Conservation (phyloP, 1,284 basidiomycete genomes). For the Ustilago sp. region DNA sequence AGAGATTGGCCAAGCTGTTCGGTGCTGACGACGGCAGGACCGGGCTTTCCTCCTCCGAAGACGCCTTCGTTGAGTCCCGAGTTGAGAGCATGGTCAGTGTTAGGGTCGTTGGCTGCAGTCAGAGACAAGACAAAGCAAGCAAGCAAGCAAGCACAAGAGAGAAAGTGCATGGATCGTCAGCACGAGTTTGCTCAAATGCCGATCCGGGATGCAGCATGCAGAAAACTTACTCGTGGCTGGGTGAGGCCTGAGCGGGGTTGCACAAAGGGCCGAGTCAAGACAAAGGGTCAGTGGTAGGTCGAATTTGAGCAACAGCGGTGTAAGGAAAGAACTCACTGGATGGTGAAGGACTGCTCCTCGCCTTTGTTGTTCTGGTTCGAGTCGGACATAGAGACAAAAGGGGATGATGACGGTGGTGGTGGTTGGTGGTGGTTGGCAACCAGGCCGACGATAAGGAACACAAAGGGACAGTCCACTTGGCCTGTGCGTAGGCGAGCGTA, state of each 20-base stretch:
- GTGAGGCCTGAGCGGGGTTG: slow-evolving; percentile 38
- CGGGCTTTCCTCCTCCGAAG: slow-evolving; percentile 45
- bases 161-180: background rate
- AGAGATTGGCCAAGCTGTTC: slow-evolving; percentile 43
- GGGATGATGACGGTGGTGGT: slow-evolving; percentile 9
- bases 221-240: slow-evolving; percentile 54
- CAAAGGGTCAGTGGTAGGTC: slow-evolving; percentile 9
- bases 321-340: slow-evolving; percentile 37
- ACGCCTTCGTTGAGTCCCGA: slow-evolving; percentile 31
- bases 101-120: slow-evolving; percentile 51
- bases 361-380: slow-evolving; percentile 43
- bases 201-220: slow-evolving; percentile 2
- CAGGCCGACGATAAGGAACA: background rate
- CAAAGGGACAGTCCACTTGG: background rate
- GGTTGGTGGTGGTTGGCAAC: background rate
- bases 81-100: slow-evolving; percentile 50
- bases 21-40: slow-evolving; percentile 41
- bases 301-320: background rate
- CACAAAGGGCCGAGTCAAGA: background rate
- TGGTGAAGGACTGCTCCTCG: slow-evolving; percentile 57
- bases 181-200: slow-evolving; percentile 1
- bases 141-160: background rate
- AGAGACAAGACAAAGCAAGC: background rate
- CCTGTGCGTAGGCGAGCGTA: background rate
- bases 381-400: slow-evolving; percentile 43